Evolutionary conservation across 805 yeast species (phyloP).

Genomic region (Saccharomycopsis sp.): DNA sequence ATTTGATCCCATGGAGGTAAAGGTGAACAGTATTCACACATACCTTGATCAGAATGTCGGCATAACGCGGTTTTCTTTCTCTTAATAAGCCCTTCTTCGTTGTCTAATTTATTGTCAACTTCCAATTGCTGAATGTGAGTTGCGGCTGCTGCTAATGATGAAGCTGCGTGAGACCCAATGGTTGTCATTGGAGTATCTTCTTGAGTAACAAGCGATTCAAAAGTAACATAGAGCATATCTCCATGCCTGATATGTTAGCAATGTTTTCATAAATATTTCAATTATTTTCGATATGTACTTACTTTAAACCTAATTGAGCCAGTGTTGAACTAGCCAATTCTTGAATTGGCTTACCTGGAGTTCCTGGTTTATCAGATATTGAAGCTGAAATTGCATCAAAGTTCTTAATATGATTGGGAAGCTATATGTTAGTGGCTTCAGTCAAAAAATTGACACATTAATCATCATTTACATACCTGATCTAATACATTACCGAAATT

Average conservation of each 20-base stretch:
- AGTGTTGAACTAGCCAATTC: constrained; percentile 32
- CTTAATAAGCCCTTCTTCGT: constrained; percentile 62
- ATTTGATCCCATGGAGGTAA: constrained; percentile 89
- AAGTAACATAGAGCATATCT: constrained; percentile 37
- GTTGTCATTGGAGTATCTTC: constrained; percentile 19
- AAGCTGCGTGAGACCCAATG: constrained; percentile 5
- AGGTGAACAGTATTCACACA: constrained; percentile 97
- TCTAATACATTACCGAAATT: constrained; percentile 41
- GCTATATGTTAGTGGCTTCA: constrained; percentile 24
- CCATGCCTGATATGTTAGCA: constrained; percentile 40
- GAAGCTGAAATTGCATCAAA: constrained; percentile 28
- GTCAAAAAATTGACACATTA: constrained; percentile 19
- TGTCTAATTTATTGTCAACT: constrained; percentile 62
- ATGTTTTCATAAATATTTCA: constrained; percentile 24
- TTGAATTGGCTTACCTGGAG: constrained; percentile 35
- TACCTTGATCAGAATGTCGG: constrained; percentile 85
- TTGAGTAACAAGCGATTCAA: constrained; percentile 29
- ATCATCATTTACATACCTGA: constrained; percentile 27
- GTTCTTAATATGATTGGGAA: constrained; percentile 30
- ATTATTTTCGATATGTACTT: neutral
- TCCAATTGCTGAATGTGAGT: constrained; percentile 40
- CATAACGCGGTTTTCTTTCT: constrained; percentile 61
- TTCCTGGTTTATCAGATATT: constrained; percentile 42
- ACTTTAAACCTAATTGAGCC: constrained; percentile 31
- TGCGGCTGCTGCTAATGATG: constrained; percentile 17